Evolutionary conservation across 768 basidiomycete genomes (phyloP).

Genomic region (Omphalotus guepiniiformis): DNA sequence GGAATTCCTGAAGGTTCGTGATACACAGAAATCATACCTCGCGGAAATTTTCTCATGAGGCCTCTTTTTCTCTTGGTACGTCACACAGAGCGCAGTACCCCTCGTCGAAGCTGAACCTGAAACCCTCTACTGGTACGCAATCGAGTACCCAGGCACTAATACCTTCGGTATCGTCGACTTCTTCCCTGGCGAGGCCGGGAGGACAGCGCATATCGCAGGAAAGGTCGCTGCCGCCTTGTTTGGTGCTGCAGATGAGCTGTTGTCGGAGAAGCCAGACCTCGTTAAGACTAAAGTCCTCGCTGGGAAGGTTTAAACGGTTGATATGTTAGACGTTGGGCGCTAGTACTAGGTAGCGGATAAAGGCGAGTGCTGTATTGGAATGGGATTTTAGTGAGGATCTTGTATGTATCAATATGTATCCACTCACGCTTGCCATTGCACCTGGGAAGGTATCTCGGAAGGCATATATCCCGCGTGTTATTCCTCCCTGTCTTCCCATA

Average conservation of each 20-base stretch:
- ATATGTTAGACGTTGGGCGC: no score
- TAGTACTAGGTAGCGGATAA: no score
- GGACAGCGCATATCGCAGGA: slow-evolving; percentile 29
- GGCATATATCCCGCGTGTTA: no score
- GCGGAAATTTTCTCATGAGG: neutral
- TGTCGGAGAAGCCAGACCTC: slow-evolving; percentile 26
- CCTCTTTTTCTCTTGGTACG: neutral
- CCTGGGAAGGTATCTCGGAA: no score
- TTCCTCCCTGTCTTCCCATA: no score
- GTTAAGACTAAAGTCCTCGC: slow-evolving; percentile 30
- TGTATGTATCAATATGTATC: no score
- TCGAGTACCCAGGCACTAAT: slow-evolving; percentile 31
- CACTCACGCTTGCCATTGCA: no score
- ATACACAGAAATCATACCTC: neutral
- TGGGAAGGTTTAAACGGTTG: slow-evolving; percentile 20
- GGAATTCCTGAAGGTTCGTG: slow-evolving; percentile 29
- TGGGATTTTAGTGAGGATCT: no score
- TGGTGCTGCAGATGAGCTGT: slow-evolving; percentile 26
- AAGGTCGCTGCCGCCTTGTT: slow-evolving; percentile 31
- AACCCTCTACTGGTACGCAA: slow-evolving; percentile 35
- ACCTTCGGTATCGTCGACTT: slow-evolving; percentile 36
- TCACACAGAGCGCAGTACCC: slow-evolving; percentile 24
- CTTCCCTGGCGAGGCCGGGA: slow-evolving; percentile 28
- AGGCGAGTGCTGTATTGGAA: no score
- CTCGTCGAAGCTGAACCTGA: slow-evolving; percentile 29